phyloP scores from a whole-genome alignment of 306 rosid species.

The Coriaria nepalensis region DNA sequence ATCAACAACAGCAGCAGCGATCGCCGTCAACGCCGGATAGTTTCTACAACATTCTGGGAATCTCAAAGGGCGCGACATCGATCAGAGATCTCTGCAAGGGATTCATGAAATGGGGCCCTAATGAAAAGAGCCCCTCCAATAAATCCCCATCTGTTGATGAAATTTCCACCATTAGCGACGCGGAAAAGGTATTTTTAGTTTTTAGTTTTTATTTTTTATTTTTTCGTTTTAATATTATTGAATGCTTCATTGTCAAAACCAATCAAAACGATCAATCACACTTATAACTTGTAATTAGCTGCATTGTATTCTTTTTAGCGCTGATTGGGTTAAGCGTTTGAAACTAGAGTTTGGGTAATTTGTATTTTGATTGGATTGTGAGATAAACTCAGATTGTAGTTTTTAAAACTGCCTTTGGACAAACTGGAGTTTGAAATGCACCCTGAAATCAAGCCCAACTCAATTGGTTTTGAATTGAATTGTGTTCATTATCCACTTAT shows the following conservation, averaged over 20 bases:
- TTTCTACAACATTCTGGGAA: constrained; percentile 33
- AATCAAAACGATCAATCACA: not conserved
- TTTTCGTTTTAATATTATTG: not conserved
- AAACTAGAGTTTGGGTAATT: no score
- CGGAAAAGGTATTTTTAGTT: constrained; percentile 14
- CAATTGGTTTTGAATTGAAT: no score
- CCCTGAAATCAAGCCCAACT: no score
- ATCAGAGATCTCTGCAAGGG: constrained; percentile 51
- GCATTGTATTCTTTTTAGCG: no score
- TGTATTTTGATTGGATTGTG: no score
- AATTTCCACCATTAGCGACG: constrained; percentile 4
- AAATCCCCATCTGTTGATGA: constrained; percentile 7
- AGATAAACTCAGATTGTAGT: no score
- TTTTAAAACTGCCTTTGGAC: no score
- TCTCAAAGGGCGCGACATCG: constrained; percentile 24
- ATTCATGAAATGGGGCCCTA: constrained; percentile 22
- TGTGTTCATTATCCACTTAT: no score
- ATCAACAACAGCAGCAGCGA: constrained; percentile 31
- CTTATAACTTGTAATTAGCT: no score
- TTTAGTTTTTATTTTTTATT: not conserved
- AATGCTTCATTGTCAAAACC: not conserved
- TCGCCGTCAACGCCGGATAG: constrained; percentile 22
- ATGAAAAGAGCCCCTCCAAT: constrained; percentile 17
- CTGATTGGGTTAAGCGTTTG: no score
- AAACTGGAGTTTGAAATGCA: no score